Conservation (phyloP, 257 asterid species). For the Verbena officinalis region DNA sequence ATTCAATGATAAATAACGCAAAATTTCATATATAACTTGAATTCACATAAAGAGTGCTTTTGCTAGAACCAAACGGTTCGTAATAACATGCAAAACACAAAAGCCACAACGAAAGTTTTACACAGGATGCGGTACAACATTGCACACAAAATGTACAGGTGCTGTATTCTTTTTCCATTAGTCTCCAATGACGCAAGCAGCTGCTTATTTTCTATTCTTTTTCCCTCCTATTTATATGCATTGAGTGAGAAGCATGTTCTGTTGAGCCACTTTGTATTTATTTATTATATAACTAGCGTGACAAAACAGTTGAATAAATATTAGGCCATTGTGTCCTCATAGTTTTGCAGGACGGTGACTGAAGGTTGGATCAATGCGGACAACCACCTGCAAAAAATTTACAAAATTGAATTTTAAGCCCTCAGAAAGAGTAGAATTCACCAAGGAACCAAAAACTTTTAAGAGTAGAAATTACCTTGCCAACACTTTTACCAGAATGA, state of each 20-base stretch:
- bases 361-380: conserved; percentile 77
- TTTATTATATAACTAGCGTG: too few species aligned
- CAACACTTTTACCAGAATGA: conserved; percentile 90
- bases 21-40: background rate
- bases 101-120: background rate
- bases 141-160: too few species aligned
- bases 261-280: background rate
- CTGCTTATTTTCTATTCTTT: background rate
- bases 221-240: background rate
- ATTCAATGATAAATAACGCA: background rate
- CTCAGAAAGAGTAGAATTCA: background rate
- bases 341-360: conserved; percentile 53
- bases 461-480: conserved; percentile 65
- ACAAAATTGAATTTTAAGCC: background rate
- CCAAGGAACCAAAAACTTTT: background rate
- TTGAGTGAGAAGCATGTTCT: background rate
- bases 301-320: background rate
- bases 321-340: conserved; percentile 30
- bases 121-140: background rate
- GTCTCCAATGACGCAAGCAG: conserved; percentile 1
- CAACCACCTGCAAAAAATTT: conserved; percentile 67
- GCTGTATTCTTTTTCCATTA: background rate
- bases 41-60: background rate
- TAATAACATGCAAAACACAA: background rate
- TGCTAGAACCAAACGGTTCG: background rate